Evolutionary conservation across 495 filamentous ascomycete genomes (phyloP), one percentile per base, ranked within the genome.

Genomic region (Annulohypoxylon bovei): DNA sequence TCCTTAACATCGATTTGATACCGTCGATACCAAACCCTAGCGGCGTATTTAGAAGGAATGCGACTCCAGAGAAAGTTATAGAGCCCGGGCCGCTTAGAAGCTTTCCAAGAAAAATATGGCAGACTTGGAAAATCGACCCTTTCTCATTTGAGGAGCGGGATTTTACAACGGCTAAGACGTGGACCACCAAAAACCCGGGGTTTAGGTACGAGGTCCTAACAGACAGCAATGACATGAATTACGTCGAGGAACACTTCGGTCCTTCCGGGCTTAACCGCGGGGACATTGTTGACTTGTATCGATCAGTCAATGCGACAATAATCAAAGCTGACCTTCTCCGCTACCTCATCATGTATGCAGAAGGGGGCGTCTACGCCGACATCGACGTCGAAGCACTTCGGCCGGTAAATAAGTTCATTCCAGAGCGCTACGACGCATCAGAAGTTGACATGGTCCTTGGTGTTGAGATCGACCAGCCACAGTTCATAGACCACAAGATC

Each of bases 161-260:
- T 62, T 75, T 82, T 59, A 74, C 75, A 22, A 73, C 76, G 0
- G 88, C 88, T 16, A 82, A 80, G 57, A 84, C 87, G 12, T 91
- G 89, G 89, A 81, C 81, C 0, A 67, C 68, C 14, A 85, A 83
- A 69, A 91, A 91, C 72, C 88, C 86, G 27, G 78, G 79, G 18
- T 82, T 85, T 68, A 77, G 87, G 58, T 90, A 91, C 76, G 89
- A 91, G 76, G 85, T 90, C 32, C 61, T 91, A 71, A 90, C 88
- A 35, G 89, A 91, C 74, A 76, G 79, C 74, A 89, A 88, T 66
- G 88, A 85, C 55, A 61, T 87, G 61, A 74, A 80, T 53, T 91
- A 88, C 62, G 85, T 91, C 52, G 84, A 88, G 65, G 80, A 78
- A 52, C 82, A 89, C 69, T 91, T 84, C 63, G 87, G 87, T 14